These are phyloP conservation scores for apple (Malus domestica) DNA, from an alignment of 306 rosid species.

Conservation along the genomic window ASM211411v1 NC_041800.1:18214501-18215000, in stretches of 20 bases:
- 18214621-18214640: not conserved
- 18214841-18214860: not conserved
- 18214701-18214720: not conserved
- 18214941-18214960: not conserved
- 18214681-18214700: not conserved
- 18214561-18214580: not conserved
- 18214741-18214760: not conserved
- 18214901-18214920: too few species aligned
- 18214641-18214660: not conserved
- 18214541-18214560: not conserved
- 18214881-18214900: too few species aligned
- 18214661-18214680: not conserved
- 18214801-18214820: not conserved
- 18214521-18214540: not conserved
- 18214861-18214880: not conserved
- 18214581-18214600: not conserved
- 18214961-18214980: not conserved
- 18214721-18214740: not conserved
- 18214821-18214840: too few species aligned
- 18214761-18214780: not conserved
- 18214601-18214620: not conserved
- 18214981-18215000: not conserved
- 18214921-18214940: too few species aligned
- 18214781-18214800: not conserved
- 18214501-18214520: not conserved